A percentile compares a stretch with the other conserved stretches of the same genome.
Conservation (phyloP, 495 filamentous ascomycete genomes). For the Amphirosellinia nigrospora region DNA sequence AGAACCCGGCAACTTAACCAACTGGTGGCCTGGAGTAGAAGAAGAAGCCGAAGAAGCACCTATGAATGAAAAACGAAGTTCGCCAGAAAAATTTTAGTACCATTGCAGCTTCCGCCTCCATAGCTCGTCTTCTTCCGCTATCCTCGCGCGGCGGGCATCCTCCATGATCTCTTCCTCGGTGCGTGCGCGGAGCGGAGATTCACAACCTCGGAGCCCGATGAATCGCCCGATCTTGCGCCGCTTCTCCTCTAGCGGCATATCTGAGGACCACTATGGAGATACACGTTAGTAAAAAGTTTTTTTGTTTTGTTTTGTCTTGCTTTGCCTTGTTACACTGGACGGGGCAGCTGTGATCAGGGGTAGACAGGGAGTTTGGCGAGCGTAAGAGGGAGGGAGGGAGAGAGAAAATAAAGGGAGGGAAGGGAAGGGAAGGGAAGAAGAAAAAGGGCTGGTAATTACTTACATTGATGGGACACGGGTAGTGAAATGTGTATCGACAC, state of each 20-base stretch:
- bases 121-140: conserved; percentile 45
- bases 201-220: conserved; percentile 69
- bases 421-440: conserved; percentile 14
- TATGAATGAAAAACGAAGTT: neutral
- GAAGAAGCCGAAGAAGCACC: neutral
- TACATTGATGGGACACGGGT: conserved; percentile 62
- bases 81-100: conserved; percentile 28
- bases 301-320: too few relatives aligned
- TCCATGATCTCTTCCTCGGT: conserved; percentile 49
- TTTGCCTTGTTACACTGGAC: neutral
- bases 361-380: neutral
- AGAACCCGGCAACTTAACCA: neutral
- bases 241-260: conserved; percentile 61
- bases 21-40: neutral
- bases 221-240: conserved; percentile 67
- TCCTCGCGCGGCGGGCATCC: conserved; percentile 41
- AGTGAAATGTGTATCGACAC: conserved; percentile 57
- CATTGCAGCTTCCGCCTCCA: conserved; percentile 51
- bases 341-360: neutral
- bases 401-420: neutral
- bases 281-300: neutral
- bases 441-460: conserved; percentile 16
- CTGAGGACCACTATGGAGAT: conserved; percentile 36
- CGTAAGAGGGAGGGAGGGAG: neutral
- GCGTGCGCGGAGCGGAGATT: conserved; percentile 50